phyloP scores from a whole-genome alignment of 129 eudicot genomes.

The Artemisia argyi region DNA sequence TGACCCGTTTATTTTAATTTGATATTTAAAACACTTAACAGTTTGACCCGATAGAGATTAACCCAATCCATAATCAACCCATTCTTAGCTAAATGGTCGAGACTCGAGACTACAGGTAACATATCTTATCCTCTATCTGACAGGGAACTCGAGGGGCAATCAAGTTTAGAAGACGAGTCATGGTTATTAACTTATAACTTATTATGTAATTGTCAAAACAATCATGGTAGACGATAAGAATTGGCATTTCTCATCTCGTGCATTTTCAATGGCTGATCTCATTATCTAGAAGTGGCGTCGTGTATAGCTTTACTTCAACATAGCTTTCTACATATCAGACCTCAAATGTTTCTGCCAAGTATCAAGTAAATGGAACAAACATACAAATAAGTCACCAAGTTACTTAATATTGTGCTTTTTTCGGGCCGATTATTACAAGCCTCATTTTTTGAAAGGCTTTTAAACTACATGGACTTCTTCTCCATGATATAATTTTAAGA shows the following conservation, averaged over 20 bases:
- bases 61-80: too few species aligned
- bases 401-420: too few species aligned
- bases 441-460: too few species aligned
- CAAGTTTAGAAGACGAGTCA: neutral
- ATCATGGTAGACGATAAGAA: neutral
- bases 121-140: slow-evolving; percentile 5
- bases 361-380: too few species aligned
- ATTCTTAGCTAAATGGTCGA: too few species aligned
- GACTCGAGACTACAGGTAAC: neutral
- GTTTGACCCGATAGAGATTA: too few species aligned
- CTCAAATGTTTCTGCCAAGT: neutral
- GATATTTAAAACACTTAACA: too few species aligned
- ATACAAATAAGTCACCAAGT: too few species aligned
- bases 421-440: too few species aligned
- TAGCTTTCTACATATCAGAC: neutral
- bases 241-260: neutral
- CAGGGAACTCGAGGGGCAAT: slow-evolving; percentile 2
- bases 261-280: neutral
- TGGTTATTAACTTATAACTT: neutral
- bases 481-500: too few species aligned
- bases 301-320: neutral
- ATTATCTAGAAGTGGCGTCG: neutral
- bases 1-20: too few species aligned
- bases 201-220: neutral
- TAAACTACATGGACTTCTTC: too few species aligned